Evolutionary conservation across 1,139 yeast species (phyloP).

Genomic region (Debaryomycetaceae sp.): DNA sequence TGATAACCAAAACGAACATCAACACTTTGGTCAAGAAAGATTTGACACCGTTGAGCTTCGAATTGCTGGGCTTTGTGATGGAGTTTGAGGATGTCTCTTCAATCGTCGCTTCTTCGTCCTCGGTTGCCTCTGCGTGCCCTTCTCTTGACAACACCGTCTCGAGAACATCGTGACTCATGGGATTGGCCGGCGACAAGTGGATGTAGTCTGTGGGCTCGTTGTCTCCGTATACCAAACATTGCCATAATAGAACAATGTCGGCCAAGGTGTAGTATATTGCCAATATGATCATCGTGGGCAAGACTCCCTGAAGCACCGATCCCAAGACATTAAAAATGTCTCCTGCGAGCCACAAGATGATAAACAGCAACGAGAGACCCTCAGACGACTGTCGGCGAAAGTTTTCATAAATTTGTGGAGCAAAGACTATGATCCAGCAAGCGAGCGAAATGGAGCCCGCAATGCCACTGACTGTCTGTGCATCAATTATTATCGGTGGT

Average conservation of each 20-base stretch:
- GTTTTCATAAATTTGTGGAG: conserved; percentile 94
- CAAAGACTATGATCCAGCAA: conserved; percentile 97
- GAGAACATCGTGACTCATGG: conserved; percentile 65
- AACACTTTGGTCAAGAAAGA: conserved; percentile 47
- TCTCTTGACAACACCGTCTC: conserved; percentile 52
- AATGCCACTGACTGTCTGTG: conserved; percentile 81
- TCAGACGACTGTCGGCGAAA: conserved; percentile 68
- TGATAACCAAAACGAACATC: conserved; percentile 65
- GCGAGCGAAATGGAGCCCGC: conserved; percentile 92
- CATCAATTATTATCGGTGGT: conserved; percentile 64
- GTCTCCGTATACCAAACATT: conserved; percentile 68
- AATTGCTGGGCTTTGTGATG: conserved; percentile 11
- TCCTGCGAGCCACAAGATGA: conserved; percentile 79
- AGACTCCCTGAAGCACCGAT: conserved; percentile 78
- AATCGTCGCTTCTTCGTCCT: conserved; percentile 10
- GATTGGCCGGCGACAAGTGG: conserved; percentile 88
- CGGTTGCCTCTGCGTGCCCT: conserved; percentile 12
- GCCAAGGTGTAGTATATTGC: conserved; percentile 92
- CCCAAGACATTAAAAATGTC: conserved; percentile 91
- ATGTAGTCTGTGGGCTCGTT: conserved; percentile 62
- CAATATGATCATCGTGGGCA: conserved; percentile 88
- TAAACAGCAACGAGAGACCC: conserved; percentile 77
- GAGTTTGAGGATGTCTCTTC: conserved; percentile 14
- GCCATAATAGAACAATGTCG: conserved; percentile 76
- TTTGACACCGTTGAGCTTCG: background rate